phyloP scores from a whole-genome alignment of 345 rosid genomes.

The Psidium friedrichsthalianum region DNA sequence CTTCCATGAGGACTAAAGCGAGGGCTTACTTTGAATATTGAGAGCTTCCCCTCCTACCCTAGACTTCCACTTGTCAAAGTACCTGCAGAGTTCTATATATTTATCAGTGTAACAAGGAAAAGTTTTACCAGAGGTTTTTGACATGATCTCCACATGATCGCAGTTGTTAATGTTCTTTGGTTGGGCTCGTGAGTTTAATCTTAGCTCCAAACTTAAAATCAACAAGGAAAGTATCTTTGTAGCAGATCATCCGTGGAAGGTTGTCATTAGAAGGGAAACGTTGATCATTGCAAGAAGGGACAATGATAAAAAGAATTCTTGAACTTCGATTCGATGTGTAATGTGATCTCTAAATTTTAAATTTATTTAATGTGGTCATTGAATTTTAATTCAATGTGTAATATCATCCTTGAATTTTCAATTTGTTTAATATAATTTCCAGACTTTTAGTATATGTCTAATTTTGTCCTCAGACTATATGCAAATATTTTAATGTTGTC shows the following conservation, averaged over 20 bases:
- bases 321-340: too few relatives aligned
- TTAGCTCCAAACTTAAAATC: neutral
- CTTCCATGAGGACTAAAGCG: neutral
- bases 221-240: neutral
- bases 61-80: neutral
- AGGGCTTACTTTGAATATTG: neutral
- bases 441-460: too few relatives aligned
- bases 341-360: too few relatives aligned
- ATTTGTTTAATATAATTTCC: too few relatives aligned
- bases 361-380: too few relatives aligned
- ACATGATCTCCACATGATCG: neutral
- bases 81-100: neutral
- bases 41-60: neutral
- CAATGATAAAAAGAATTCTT: too few relatives aligned
- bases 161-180: neutral
- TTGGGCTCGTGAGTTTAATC: neutral
- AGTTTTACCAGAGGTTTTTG: neutral
- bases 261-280: neutral
- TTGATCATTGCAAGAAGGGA: too few relatives aligned
- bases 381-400: too few relatives aligned
- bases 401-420: too few relatives aligned
- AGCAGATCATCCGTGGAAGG: neutral
- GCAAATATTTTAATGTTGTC: too few relatives aligned
- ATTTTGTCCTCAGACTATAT: too few relatives aligned
- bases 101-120: neutral